Conservation (phyloP, 192 early-diverging fungal species). For the Allomyces javanicus region DNA sequence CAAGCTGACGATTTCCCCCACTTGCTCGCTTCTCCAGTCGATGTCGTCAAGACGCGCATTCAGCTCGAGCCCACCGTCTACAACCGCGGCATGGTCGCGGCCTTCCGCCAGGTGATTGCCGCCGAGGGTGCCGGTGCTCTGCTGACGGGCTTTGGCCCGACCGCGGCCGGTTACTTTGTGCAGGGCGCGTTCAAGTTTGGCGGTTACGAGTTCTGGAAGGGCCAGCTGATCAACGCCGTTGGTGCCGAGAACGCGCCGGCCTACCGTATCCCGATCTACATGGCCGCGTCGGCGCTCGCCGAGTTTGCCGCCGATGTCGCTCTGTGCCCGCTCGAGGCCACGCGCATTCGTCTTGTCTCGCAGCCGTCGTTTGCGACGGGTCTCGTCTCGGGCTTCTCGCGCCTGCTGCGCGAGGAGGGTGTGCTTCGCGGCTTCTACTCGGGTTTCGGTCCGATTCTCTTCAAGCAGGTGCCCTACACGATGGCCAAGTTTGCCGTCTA, state of each 20-base stretch:
- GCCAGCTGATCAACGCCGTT: constrained; percentile 24
- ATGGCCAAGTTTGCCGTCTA: constrained; percentile 61
- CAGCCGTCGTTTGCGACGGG: constrained; percentile 44
- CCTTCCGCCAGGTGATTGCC: constrained; percentile 25
- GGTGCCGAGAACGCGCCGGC: constrained; percentile 32
- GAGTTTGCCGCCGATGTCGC: constrained; percentile 61
- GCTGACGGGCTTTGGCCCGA: constrained; percentile 41
- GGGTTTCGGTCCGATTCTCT: constrained; percentile 54
- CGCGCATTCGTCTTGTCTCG: constrained; percentile 51
- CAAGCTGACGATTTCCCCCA: too few species aligned
- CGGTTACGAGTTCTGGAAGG: constrained; percentile 49
- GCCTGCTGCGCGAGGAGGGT: constrained; percentile 43
- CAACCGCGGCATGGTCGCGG: constrained; percentile 35
- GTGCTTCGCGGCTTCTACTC: constrained; percentile 47
- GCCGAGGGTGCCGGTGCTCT: constrained; percentile 37
- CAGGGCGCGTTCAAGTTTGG: constrained; percentile 48
- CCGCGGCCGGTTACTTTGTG: constrained; percentile 39
- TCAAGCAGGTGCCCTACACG: constrained; percentile 63
- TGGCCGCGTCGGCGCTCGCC: constrained; percentile 38
- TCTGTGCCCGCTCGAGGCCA: constrained; percentile 53
- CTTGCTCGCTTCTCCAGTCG: constrained; percentile 13
- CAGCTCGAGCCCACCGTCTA: constrained; percentile 39
- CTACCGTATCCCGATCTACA: constrained; percentile 43
- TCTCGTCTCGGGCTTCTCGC: constrained; percentile 32
- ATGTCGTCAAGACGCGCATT: constrained; percentile 60